Base-by-base conservation (phyloP, 163 green algal genomes). In the Scenedesmus sp. region DNA sequence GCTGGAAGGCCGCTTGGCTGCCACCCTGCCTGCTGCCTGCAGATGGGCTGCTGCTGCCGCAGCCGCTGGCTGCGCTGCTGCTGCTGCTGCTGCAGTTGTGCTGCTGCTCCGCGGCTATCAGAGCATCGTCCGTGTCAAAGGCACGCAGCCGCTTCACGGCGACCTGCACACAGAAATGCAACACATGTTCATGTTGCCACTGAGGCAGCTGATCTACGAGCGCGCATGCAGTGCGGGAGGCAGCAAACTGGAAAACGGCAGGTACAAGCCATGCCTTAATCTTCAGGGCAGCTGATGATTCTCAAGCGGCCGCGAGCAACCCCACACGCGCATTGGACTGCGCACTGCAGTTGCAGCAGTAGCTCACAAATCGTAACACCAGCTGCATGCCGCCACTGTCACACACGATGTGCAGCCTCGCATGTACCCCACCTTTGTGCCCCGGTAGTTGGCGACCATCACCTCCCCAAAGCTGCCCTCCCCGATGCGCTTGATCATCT, bases 391-490 rank as follows among this genome's bases (percentile, higher is more conserved):
- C 61, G 13, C 16, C 18, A 37, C 68, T 61, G 68, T 30, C 35
- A 43, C 24, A 59, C 73, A 70, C 59, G 42, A 73, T 42, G n/a
- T 15, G 20, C n/a, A n/a, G 33, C 42, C 79, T 6, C 3, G 33
- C 51, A 70, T 0, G 16, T 22, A 18, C 22, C 73, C 20, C 65
- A 92, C 93, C 87, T 95, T 95, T 42, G 93, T 96, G 76, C 94
- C 94, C 3, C 94, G 73, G 89, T 94, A 96, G 83, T 91, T 94
- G 9, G 79, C 94, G 26, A 96, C 89, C 83, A 94, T 44, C 18
- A 96, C 94, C 88, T 96, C 94, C 1, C 94, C 94, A 85, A 96
- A 96, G 49, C 85, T 93, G 73, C 94, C 94, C 92, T 96, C 92
- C 18, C 94, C 94, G 42, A 96, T 95, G 30, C 92, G 92, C 30